Percentiles rank a stretch among this genome's conserved stretches.
Evolutionary conservation across 169 alveolate genomes (phyloP).

Genomic region (Eimeria zaria): DNA sequence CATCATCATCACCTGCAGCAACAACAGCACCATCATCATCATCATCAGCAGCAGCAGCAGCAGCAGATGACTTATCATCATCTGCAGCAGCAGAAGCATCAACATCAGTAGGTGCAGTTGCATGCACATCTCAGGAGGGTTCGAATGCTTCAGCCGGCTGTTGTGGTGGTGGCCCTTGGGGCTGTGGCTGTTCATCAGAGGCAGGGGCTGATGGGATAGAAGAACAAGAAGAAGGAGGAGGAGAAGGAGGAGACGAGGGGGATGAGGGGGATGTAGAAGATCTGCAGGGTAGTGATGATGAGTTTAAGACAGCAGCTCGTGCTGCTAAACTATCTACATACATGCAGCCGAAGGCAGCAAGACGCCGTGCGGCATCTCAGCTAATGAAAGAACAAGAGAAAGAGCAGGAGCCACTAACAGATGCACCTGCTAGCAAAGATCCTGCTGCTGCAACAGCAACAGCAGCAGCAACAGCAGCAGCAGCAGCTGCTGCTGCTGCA

Average conservation of each 20-base stretch:
- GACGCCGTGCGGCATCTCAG: conserved; percentile 1
- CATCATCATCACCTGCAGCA: no score
- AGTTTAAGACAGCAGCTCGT: conserved; percentile 17
- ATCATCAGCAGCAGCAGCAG: not conserved
- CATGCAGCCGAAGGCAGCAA: conserved; percentile 52
- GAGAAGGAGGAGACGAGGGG: conserved; percentile 4
- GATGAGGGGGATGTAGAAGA: conserved; percentile 68
- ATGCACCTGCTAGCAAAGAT: not conserved
- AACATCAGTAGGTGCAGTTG: not conserved
- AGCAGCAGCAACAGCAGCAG: not conserved
- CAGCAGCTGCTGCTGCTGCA: not conserved
- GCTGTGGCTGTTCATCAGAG: not conserved
- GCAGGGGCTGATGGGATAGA: no score
- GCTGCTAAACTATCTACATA: not conserved
- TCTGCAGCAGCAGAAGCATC: not conserved
- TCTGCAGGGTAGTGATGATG: conserved; percentile 55
- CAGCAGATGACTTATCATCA: not conserved
- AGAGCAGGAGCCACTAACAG: not conserved
- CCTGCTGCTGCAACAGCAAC: not conserved
- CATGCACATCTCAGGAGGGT: not conserved
- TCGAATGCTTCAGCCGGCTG: not conserved
- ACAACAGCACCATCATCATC: no score
- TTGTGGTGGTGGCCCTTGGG: conserved; percentile 47
- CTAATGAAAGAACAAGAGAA: not conserved
- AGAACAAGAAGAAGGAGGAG: not conserved